These are phyloP conservation scores for Hypoxylon sp. DNA, from an alignment of 2,329 filamentous ascomycete species.

Conservation along the genomic window DNA sequence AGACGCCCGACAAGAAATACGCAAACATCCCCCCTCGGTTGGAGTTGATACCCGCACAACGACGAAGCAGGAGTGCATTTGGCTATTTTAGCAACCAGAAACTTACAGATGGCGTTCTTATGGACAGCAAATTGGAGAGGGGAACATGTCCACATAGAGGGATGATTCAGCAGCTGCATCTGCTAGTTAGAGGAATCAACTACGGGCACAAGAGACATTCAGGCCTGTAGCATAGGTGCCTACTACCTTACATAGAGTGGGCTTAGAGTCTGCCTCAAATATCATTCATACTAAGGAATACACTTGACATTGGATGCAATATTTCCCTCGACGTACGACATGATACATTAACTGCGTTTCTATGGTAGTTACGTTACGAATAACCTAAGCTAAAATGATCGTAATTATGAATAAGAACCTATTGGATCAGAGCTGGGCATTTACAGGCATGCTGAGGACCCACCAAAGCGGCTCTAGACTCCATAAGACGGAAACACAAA, in stretches of 20 bases:
- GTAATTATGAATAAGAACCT: not conserved
- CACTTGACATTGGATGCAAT: not conserved
- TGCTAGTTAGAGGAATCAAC: constrained; percentile 9
- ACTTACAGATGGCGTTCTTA: constrained; percentile 31
- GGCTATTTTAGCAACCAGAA: constrained; percentile 8
- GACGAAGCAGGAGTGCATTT: constrained; percentile 22
- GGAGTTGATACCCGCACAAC: constrained; percentile 43
- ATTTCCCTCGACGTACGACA: not conserved
- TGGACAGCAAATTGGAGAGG: constrained; percentile 25
- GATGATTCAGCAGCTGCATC: constrained; percentile 4
- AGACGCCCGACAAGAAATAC: constrained; percentile 17
- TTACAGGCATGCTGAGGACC: not conserved
- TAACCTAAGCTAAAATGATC: too few species aligned
- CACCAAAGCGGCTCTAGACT: constrained; percentile 1
- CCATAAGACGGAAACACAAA: constrained; percentile 1
- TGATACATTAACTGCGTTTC: not conserved
- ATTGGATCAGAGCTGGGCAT: not conserved
- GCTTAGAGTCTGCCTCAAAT: constrained; percentile 5
- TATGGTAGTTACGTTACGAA: not conserved
- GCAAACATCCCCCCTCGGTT: constrained; percentile 27
- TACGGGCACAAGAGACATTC: constrained; percentile 2
- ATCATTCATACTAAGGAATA: not conserved
- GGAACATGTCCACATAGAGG: constrained; percentile 1
- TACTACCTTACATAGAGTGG: not conserved
- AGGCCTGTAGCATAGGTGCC: not conserved